Conservation (phyloP, 345 rosid genomes). For the Ceriops tagal region DNA sequence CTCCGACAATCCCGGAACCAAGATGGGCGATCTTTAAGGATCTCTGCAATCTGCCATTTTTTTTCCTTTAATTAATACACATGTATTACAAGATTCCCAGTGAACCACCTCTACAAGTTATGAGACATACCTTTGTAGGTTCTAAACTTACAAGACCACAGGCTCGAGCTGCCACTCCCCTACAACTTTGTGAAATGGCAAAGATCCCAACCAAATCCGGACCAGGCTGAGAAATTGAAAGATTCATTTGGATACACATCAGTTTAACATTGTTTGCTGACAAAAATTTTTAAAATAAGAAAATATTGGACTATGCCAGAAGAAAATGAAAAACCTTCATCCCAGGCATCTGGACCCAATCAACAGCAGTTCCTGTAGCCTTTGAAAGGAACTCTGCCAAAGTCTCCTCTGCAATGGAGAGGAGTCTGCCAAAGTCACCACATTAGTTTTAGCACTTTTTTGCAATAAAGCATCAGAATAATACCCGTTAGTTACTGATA, state of each 20-base stretch:
- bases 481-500: slow-evolving; percentile 1
- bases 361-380: slow-evolving; percentile 99
- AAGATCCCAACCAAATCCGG: slow-evolving; percentile 99
- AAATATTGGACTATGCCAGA: not conserved
- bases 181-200: slow-evolving; percentile 98
- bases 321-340: slow-evolving; percentile 68
- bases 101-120: not conserved
- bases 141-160: slow-evolving; percentile 99
- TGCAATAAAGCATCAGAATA: not conserved
- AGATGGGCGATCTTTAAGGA: slow-evolving; percentile 93
- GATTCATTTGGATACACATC: not conserved
- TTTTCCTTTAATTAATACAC: not conserved
- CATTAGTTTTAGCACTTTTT: not conserved
- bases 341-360: slow-evolving; percentile 99
- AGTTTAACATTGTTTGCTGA: not conserved
- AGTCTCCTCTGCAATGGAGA: slow-evolving; percentile 99
- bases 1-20: slow-evolving; percentile 99
- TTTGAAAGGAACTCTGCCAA: slow-evolving; percentile 99
- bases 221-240: slow-evolving; percentile 74
- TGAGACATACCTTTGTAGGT: slow-evolving; percentile 63
- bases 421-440: slow-evolving; percentile 56
- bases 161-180: slow-evolving; percentile 99
- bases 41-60: slow-evolving; percentile 83
- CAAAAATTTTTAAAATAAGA: not conserved
- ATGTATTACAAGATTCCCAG: not conserved